Evolutionary conservation across 2,329 filamentous ascomycete genomes (phyloP), one percentile per base, ranked within the genome.

Genomic region (Xylaria hypoxylon): DNA sequence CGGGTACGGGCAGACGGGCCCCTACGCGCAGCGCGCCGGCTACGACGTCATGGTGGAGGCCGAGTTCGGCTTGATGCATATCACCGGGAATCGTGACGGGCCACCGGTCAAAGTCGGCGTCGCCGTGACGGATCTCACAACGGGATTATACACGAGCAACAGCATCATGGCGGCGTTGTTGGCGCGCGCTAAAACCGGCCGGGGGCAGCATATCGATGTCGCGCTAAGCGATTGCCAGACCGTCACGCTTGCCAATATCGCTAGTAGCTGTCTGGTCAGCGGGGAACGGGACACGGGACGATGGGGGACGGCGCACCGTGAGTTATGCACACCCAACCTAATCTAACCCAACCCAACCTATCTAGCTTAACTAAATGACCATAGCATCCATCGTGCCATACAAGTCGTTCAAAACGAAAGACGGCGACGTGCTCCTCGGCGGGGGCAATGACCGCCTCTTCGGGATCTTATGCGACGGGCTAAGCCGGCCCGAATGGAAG

Each of bases 21-120:
- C 96, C 0, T 97, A 97, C 79, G 89, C 90, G 5, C 87, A 89
- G 70, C 87, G 96, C 15, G 94, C 96, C 3, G 96, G 96, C 4
- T 99, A 99, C 84, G 96, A 99, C 80, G 96, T 99, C 72, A 99
- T 99, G 95, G 95, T 99, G 11, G 96, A 99, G 82, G 96, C 96
- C 66, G 96, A 98, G 78, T 94, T 99, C 81, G 96, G 96, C 0
- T 82, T 99, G 63, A 99, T 99, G 96, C 96, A 99, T 80, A 98
- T 99, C 73, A 99, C 96, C 0, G 96, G 96, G 35, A 87, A 87
- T 68, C 87, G 94, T 62, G 92, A 97, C 74, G 94, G 95, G 0
- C 91, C 94, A 1, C 96, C 96, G 0, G 96, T 97, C 44, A 99
- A 99, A 81, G 96, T 99, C 2, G 96, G 96, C 19, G 96, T 99